Conservation (phyloP, 768 basidiomycete species). For the Podaxis pistillaris region DNA sequence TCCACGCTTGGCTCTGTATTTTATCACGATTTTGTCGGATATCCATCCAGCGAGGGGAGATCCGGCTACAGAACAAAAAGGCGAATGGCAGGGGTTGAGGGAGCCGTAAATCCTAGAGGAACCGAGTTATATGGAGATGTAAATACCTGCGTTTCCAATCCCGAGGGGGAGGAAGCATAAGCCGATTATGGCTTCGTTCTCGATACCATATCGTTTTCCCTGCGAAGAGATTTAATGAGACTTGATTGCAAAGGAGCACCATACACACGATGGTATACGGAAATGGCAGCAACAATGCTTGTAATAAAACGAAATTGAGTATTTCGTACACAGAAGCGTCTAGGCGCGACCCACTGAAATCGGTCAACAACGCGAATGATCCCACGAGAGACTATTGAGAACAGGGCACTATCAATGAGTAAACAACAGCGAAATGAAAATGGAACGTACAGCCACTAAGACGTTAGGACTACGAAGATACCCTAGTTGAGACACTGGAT, state of each 20-base stretch:
- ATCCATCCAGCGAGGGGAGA: slow-evolving; percentile 57
- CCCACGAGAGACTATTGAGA: slow-evolving; percentile 20
- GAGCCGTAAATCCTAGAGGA: background rate
- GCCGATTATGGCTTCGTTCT: slow-evolving; percentile 56
- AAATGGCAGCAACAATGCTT: slow-evolving; percentile 57
- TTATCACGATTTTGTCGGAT: slow-evolving; percentile 53
- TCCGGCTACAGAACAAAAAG: slow-evolving; percentile 40
- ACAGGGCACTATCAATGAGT: background rate
- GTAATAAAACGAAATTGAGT: background rate
- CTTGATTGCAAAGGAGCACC: background rate
- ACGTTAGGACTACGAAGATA: slow-evolving; percentile 57
- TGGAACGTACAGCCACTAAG: slow-evolving; percentile 45
- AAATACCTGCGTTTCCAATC: slow-evolving; percentile 56
- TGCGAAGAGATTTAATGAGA: slow-evolving; percentile 21
- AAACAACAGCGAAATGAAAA: background rate
- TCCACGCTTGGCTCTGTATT: slow-evolving; percentile 46
- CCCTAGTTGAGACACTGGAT: slow-evolving; percentile 48
- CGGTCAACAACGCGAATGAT: slow-evolving; percentile 29
- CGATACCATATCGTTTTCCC: slow-evolving; percentile 57
- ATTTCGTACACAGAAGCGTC: background rate
- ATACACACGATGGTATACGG: slow-evolving; percentile 64
- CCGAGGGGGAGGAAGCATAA: slow-evolving; percentile 61
- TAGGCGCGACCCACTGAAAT: slow-evolving; percentile 32
- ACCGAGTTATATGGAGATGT: background rate
- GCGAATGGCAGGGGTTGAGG: too few relatives aligned